These are phyloP conservation scores for Tricholoma bakamatsutake DNA, from an alignment of 768 basidiomycete genomes.

Conservation along the genomic window DNA sequence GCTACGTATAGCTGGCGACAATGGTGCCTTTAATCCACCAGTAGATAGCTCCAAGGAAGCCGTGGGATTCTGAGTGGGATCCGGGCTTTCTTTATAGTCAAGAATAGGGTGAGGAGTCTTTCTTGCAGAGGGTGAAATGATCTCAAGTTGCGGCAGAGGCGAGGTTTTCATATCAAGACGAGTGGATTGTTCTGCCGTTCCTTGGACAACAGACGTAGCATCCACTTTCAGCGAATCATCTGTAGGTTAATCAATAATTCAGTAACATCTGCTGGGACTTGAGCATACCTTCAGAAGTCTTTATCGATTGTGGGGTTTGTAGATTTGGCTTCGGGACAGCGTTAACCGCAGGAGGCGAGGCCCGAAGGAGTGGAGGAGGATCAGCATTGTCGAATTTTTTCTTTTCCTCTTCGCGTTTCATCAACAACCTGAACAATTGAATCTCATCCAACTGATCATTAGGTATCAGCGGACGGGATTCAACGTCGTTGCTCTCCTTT, in stretches of 20 bases:
- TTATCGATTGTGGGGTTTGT: neutral
- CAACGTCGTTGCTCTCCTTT: neutral
- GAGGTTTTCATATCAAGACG: neutral
- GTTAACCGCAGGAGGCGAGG: neutral
- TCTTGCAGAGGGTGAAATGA: neutral
- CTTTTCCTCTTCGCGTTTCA: constrained; percentile 68
- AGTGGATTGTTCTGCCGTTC: neutral
- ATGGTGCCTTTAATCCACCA: neutral
- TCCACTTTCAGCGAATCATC: neutral
- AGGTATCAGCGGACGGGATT: constrained; percentile 6
- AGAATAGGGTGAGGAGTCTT: neutral
- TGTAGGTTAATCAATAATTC: neutral
- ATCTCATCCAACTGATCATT: constrained; percentile 64
- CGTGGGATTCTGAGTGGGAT: neutral
- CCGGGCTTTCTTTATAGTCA: neutral
- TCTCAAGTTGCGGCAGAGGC: constrained; percentile 7
- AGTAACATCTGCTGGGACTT: neutral
- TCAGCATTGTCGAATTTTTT: constrained; percentile 26
- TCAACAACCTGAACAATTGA: constrained; percentile 75
- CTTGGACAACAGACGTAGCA: neutral
- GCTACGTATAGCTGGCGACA: neutral
- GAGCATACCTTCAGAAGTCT: neutral
- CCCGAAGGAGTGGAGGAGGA: neutral
- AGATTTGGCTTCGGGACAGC: neutral
- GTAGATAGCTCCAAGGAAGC: neutral